Conservation (phyloP, 106 monocot genomes). For the Allium fistulosum region DNA sequence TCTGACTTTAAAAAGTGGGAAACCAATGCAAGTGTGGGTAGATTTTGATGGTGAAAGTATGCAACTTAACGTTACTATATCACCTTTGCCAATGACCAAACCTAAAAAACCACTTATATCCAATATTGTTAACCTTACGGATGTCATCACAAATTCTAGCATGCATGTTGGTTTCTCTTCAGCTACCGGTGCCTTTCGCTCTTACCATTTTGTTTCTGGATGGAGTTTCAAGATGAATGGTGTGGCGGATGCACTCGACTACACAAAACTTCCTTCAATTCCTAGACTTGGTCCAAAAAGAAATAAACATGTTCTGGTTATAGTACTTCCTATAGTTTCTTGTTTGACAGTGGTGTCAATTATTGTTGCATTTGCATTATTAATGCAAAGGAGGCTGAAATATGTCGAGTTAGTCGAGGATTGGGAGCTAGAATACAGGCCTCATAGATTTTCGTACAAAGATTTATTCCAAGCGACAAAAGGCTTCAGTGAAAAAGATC, state of each 20-base stretch:
- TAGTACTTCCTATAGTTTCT: background rate
- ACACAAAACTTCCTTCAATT: background rate
- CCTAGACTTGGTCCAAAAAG: background rate
- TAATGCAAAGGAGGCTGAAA: background rate
- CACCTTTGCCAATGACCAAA: conserved; percentile 8
- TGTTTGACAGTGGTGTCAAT: background rate
- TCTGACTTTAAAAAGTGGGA: conserved; percentile 15
- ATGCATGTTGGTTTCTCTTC: conserved; percentile 26
- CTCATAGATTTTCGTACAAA: background rate
- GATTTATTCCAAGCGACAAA: conserved; percentile 1
- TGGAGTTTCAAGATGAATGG: conserved; percentile 6
- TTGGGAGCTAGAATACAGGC: too few species aligned
- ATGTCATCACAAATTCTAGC: conserved; percentile 1
- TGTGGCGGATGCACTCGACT: background rate
- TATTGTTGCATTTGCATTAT: background rate
- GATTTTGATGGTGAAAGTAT: conserved; percentile 16
- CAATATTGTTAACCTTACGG: conserved; percentile 12
- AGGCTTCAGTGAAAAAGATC: background rate
- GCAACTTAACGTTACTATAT: conserved; percentile 19
- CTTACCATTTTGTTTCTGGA: conserved; percentile 12
- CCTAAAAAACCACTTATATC: conserved; percentile 25
- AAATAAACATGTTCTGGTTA: background rate
- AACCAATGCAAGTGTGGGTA: conserved; percentile 28
- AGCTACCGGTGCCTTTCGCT: conserved; percentile 8
- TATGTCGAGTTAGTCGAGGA: background rate